phyloP scores from a whole-genome alignment of 305 asterid species.

The Fraxinus xanthoxyloides region DNA sequence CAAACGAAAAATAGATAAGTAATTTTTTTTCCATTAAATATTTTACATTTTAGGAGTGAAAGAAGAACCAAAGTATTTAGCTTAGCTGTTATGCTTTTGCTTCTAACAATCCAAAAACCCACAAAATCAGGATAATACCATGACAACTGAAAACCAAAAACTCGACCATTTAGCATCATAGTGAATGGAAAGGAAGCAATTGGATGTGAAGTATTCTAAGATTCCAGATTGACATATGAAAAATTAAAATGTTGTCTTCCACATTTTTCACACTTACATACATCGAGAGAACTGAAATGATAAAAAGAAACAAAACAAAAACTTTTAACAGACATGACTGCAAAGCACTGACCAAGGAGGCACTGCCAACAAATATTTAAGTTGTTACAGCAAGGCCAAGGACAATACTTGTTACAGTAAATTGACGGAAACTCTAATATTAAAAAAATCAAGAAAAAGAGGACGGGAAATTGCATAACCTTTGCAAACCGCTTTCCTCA shows the following conservation, averaged over 20 bases:
- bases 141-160: background rate
- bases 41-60: background rate
- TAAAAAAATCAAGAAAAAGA: background rate
- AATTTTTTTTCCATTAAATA: background rate
- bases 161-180: background rate
- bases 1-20: background rate
- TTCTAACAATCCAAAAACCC: background rate
- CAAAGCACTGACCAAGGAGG: background rate
- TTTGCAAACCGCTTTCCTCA: slow-evolving; percentile 87
- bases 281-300: background rate
- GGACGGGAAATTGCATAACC: slow-evolving; percentile 39
- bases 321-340: background rate
- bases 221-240: background rate
- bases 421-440: background rate
- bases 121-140: background rate
- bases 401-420: background rate
- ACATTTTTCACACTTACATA: background rate
- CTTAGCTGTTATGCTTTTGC: background rate
- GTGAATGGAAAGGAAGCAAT: background rate
- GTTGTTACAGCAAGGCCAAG: background rate
- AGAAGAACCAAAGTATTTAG: background rate
- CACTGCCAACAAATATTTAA: background rate
- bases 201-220: background rate
- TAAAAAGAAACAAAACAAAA: background rate
- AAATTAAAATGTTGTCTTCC: background rate